Evolutionary conservation across 768 basidiomycete genomes (phyloP), one percentile per base, ranked within the genome.

Genomic region (Pleurotus cornucopiae): DNA sequence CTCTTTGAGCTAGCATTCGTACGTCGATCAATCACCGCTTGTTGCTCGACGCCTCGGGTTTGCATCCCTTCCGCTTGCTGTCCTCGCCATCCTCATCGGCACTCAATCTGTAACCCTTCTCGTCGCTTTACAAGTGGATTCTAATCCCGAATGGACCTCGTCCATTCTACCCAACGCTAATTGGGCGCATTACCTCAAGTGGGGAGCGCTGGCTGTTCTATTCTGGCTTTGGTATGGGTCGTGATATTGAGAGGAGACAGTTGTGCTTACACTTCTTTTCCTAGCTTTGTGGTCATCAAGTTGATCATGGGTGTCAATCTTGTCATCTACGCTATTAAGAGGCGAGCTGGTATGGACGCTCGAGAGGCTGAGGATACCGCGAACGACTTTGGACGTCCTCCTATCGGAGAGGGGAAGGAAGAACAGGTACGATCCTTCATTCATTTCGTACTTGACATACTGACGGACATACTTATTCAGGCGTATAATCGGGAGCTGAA

Each of bases 1-100:
- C 21, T 26, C 5, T 40, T n/a, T n/a, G n/a, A n/a, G n/a, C n/a
- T n/a, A 43, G 87, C 91, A 94, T 67, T 79, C 88, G 2, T 94
- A 95, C 58, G 91, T 97, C 16, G 97, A 99, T 65, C 95, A 97
- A 66, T 95, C 95, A 1, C 95, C 95, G 5, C 79, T 95, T 4
- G 93, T 98, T 30, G 91, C 95, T 1, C 88, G 96, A 2, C 84
- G 97, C 5, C 78, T 99, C 6, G 97, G 97, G 13, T 97, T 98
- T 68, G 89, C 97, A 2, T 85, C 94, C 0, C 76, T 98, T 18
- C 97, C 97, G 0, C 79, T 98, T 2, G 93, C 94, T 0, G 91
- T 91, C 20, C 77, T 98, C 14, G 82, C 80, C 16, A 80, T 90
- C 58, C 76, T 95, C 55, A 82, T 93, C 41, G 86, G 88, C 18